phyloP scores from a whole-genome alignment of 805 yeast species.

The Saturnispora gosingensis region DNA sequence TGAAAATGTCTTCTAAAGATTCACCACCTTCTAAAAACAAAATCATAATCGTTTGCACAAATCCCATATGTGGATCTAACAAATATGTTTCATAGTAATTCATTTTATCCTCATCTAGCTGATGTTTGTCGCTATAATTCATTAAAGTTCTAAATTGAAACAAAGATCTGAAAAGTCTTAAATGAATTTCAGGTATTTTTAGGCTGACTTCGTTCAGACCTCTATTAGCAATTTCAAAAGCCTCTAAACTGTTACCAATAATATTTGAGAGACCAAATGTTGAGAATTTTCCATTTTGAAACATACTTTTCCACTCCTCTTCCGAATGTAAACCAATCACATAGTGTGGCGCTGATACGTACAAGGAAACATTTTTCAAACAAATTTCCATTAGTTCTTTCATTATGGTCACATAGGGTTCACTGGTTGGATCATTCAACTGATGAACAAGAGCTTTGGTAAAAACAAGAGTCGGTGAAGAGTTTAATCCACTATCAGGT shows the following conservation, averaged over 20 bases:
- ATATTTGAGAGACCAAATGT: slow-evolving; percentile 19
- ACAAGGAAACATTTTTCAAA: not conserved
- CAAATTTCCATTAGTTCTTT: slow-evolving; percentile 15
- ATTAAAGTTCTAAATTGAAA: slow-evolving; percentile 32
- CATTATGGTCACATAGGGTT: slow-evolving; percentile 14
- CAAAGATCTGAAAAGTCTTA: slow-evolving; percentile 32
- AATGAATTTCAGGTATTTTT: slow-evolving; percentile 13
- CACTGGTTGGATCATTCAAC: slow-evolving; percentile 16
- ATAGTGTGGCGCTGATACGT: not conserved
- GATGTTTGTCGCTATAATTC: slow-evolving; percentile 13
- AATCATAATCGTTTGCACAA: slow-evolving; percentile 31
- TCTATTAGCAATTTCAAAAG: slow-evolving; percentile 53
- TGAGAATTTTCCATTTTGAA: slow-evolving; percentile 11
- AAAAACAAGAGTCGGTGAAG: slow-evolving; percentile 22
- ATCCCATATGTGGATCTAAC: slow-evolving; percentile 25
- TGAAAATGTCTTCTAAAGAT: slow-evolving; percentile 30
- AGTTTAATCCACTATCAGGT: slow-evolving; percentile 23
- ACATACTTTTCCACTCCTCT: slow-evolving; percentile 8
- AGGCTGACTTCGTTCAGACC: slow-evolving; percentile 22
- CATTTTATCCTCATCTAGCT: slow-evolving; percentile 7
- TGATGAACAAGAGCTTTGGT: slow-evolving; percentile 21
- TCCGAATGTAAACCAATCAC: not conserved
- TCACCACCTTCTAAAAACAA: slow-evolving; percentile 38
- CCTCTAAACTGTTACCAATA: slow-evolving; percentile 42
- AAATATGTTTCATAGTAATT: slow-evolving; percentile 22